Base-by-base conservation (phyloP, 495 filamentous ascomycete species). In the Symbiotaphrina buchneri region DNA sequence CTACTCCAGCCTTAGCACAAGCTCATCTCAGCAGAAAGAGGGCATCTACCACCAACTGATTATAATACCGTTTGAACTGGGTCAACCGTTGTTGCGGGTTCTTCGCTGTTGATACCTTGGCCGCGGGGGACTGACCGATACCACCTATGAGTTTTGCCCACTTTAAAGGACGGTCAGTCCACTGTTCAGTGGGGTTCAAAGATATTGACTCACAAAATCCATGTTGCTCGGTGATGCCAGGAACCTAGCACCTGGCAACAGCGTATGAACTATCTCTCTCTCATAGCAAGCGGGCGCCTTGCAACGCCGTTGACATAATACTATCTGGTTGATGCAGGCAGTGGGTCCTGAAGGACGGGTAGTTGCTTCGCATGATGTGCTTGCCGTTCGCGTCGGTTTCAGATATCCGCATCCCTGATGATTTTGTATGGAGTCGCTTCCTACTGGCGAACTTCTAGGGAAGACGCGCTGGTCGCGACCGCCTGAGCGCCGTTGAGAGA, bases 71-170 rank as follows among this genome's bases (percentile, higher is more conserved):
- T 55, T 85, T 87, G 55, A 94, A 97, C 34, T 76, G 74, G 41
- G 74, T 70, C 46, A 91, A 68, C 41, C 90, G 78, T 47, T 85
- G 71, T 36, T 80, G 72, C 21, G 85, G 80, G 44, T 81, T 74
- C 42, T 71, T 71, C 21, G 71, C 58, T 27, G 67, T 56, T 39
- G 67, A 59, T 49, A 65, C 64, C 51, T 63, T 65, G 42, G 51
- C 64, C 50, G 51, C 47, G 41, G 35, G 47, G 51, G 65, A 63
- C 31, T 68, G 62, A 43, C 68, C 67, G 39, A 70, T 74, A 45
- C 80, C 79, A 47, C 80, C 82, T 53, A 92, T 69, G 42, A 93
- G 65, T 53, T 84, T 73, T 54, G 78, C 80, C 74, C 78, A 90
- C 79, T 90, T 42, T 32, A 21, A 4, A 31, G 21, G 13, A n/a